A percentile compares a stretch with the other conserved stretches of the same genome.
phyloP scores from a whole-genome alignment of 2,329 filamentous ascomycete genomes.

The Diaporthe caulivora region DNA sequence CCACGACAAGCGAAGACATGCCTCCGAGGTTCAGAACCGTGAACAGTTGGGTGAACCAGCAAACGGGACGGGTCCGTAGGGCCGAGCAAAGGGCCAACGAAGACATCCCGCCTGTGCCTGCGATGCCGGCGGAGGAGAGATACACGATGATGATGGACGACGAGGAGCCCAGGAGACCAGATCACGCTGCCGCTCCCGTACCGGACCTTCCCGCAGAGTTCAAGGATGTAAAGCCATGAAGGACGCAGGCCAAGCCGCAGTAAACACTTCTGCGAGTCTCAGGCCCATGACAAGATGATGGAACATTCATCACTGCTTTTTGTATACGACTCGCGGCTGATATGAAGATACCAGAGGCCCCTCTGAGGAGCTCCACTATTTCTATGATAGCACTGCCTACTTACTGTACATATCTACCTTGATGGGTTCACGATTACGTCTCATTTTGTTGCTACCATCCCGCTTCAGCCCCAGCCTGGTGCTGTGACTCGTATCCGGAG shows the following conservation, averaged over 20 bases:
- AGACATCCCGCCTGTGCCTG: slow-evolving; percentile 55
- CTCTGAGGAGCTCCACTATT: slow-evolving; percentile 22
- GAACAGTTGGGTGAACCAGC: slow-evolving; percentile 75
- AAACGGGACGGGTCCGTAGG: slow-evolving; percentile 66
- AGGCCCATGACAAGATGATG: neutral
- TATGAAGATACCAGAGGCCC: slow-evolving; percentile 32
- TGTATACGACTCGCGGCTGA: slow-evolving; percentile 16
- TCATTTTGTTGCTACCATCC: neutral
- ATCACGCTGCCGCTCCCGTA: neutral
- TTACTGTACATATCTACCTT: slow-evolving; percentile 36
- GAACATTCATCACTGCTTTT: neutral
- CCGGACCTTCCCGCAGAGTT: slow-evolving; percentile 1
- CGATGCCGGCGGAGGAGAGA: slow-evolving; percentile 58
- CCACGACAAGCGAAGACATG: slow-evolving; percentile 64
- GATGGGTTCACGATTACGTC: neutral
- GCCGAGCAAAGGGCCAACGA: slow-evolving; percentile 55
- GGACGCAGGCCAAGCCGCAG: neutral
- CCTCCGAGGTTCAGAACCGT: slow-evolving; percentile 69
- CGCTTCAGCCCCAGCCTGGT: slow-evolving; percentile 34
- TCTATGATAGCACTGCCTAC: slow-evolving; percentile 9
- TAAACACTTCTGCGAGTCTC: neutral
- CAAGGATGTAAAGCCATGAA: slow-evolving; percentile 20
- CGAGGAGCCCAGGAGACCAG: slow-evolving; percentile 56
- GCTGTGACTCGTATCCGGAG: slow-evolving; percentile 24
- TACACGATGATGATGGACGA: slow-evolving; percentile 65